These are phyloP conservation scores for Nitzschia palea DNA, from an alignment of 108 stramenopile species.

Conservation along the genomic window DNA sequence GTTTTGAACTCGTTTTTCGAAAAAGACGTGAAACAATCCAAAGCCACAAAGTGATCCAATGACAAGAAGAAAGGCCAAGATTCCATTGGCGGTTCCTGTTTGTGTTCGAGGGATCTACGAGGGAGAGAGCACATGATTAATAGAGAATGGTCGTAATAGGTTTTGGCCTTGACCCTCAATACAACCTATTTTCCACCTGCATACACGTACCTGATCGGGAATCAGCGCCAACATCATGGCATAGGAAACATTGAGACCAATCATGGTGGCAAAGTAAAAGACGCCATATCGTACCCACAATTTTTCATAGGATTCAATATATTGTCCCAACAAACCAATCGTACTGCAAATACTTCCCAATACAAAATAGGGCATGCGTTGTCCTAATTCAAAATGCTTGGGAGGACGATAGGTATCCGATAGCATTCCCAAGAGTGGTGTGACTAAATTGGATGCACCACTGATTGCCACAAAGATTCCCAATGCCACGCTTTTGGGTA, in stretches of 20 bases:
- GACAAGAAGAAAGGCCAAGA: slow-evolving; percentile 50
- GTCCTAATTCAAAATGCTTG: slow-evolving; percentile 39
- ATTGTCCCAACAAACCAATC: slow-evolving; percentile 52
- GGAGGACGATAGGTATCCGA: slow-evolving; percentile 53
- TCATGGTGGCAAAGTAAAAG: slow-evolving; percentile 50
- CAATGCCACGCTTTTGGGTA: slow-evolving; percentile 51
- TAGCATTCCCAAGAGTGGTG: slow-evolving; percentile 56
- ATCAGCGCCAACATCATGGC: slow-evolving; percentile 70
- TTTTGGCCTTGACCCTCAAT: no score
- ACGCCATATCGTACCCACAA: slow-evolving; percentile 53
- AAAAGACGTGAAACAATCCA: slow-evolving; percentile 45
- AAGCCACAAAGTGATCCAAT: slow-evolving; percentile 60
- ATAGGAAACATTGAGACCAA: slow-evolving; percentile 60
- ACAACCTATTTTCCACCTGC: no score
- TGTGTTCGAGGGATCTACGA: slow-evolving; percentile 39
- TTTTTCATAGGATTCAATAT: slow-evolving; percentile 29
- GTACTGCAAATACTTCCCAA: slow-evolving; percentile 40
- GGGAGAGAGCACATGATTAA: no score
- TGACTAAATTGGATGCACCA: slow-evolving; percentile 59
- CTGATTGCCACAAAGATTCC: slow-evolving; percentile 61
- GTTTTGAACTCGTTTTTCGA: slow-evolving; percentile 9
- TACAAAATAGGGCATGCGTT: slow-evolving; percentile 58
- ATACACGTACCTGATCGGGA: slow-evolving; percentile 56
- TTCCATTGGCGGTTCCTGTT: slow-evolving; percentile 64
- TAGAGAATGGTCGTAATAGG: no score